Evolutionary conservation across 768 basidiomycete genomes (phyloP).

Genomic region (Hysterangium stoloniferum): DNA sequence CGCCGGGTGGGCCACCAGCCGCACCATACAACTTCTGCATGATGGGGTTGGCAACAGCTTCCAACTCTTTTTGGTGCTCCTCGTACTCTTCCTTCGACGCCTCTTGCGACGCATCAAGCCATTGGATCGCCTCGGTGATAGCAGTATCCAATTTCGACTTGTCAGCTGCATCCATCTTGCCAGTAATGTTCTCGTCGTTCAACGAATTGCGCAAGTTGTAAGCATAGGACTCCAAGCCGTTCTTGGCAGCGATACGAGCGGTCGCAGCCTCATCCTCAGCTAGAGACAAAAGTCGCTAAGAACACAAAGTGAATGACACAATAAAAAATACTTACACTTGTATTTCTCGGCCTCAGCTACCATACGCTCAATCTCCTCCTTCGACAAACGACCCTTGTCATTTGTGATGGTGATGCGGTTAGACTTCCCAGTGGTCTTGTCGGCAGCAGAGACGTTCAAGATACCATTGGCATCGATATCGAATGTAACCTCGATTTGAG

Average conservation of each 20-base stretch:
- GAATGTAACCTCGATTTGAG: slow-evolving; percentile 96
- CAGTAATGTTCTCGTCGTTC: slow-evolving; percentile 74
- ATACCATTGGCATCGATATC: slow-evolving; percentile 98
- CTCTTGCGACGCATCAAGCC: slow-evolving; percentile 84
- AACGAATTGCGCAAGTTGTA: slow-evolving; percentile 94
- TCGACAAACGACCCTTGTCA: slow-evolving; percentile 93
- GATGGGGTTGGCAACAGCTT: slow-evolving; percentile 67
- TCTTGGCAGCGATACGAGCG: slow-evolving; percentile 79
- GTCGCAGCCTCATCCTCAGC: slow-evolving; percentile 85
- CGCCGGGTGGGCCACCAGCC: slow-evolving; percentile 41
- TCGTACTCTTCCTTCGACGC: slow-evolving; percentile 93
- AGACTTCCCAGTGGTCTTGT: slow-evolving; percentile 97
- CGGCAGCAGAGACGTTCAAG: slow-evolving; percentile 88
- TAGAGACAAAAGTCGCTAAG: slow-evolving; percentile 22
- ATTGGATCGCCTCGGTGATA: slow-evolving; percentile 76
- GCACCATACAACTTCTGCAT: slow-evolving; percentile 63
- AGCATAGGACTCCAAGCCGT: slow-evolving; percentile 86
- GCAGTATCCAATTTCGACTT: slow-evolving; percentile 75
- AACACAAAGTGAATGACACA: background rate
- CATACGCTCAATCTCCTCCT: slow-evolving; percentile 99
- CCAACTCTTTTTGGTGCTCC: slow-evolving; percentile 88
- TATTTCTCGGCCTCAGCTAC: slow-evolving; percentile 90
- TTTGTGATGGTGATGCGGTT: slow-evolving; percentile 92
- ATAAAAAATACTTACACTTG: slow-evolving; percentile 45
- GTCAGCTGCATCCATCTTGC: slow-evolving; percentile 82